Conservation (phyloP, 1,139 yeast genomes). For the Wickerhamomyces sp. region DNA sequence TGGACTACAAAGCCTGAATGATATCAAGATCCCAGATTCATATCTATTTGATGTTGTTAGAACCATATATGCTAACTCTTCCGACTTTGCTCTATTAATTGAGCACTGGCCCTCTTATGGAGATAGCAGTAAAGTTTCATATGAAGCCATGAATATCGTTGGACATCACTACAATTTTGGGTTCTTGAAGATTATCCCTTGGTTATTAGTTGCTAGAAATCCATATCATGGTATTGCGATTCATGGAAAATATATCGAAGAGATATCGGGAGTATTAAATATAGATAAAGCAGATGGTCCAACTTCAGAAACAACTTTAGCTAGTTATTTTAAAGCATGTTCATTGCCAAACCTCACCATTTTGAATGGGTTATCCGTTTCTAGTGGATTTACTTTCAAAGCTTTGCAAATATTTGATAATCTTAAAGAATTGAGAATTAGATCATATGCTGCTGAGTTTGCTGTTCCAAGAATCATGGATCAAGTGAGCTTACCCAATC, state of each 20-base stretch:
- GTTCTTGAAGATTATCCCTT: constrained; percentile 2
- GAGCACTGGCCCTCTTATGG: constrained; percentile 1
- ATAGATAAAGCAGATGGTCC: constrained; percentile 3
- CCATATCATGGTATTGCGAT: constrained; percentile 1
- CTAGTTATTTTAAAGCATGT: not conserved
- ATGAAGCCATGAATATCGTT: constrained; percentile 1
- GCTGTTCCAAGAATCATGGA: not conserved
- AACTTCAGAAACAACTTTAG: not conserved
- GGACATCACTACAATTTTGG: constrained; percentile 2
- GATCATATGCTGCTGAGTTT: not conserved
- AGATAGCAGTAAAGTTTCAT: not conserved
- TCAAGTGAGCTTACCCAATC: not conserved
- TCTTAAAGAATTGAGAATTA: constrained; percentile 1
- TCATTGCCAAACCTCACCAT: not conserved
- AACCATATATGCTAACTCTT: constrained; percentile 4
- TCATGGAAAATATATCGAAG: constrained; percentile 1
- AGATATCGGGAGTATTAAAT: constrained; percentile 2
- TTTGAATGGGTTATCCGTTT: constrained; percentile 1
- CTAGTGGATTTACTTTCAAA: constrained; percentile 2
- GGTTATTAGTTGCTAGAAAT: constrained; percentile 3
- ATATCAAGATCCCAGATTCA: constrained; percentile 1
- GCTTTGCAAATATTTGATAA: constrained; percentile 1
- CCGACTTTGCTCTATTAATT: constrained; percentile 6
- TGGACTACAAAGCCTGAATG: constrained; percentile 3
- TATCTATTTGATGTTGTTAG: constrained; percentile 4